phyloP scores from a whole-genome alignment of 495 filamentous ascomycete genomes.

The Penicillium roqueforti region DNA sequence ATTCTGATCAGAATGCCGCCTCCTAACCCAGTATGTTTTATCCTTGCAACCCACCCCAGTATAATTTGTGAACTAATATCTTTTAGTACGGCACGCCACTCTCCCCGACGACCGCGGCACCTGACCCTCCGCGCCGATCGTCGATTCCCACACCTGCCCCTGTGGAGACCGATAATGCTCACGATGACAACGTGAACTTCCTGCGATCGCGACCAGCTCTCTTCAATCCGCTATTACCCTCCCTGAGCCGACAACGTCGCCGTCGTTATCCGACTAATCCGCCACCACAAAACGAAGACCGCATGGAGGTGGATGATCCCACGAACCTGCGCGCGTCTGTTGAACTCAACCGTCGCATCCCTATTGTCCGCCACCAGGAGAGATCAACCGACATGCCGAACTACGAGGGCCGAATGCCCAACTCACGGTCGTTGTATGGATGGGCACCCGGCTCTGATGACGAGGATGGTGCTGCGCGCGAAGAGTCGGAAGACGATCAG shows the following conservation, averaged over 20 bases:
- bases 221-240: conserved; percentile 31
- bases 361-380: conserved; percentile 37
- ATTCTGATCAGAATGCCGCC: conserved; percentile 27
- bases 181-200: conserved; percentile 58
- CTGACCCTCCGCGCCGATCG: conserved; percentile 27
- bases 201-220: conserved; percentile 44
- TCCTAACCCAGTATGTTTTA: conserved; percentile 25
- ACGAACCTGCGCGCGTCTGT: conserved; percentile 29
- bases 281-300: conserved; percentile 32
- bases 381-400: conserved; percentile 28
- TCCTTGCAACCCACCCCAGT: neutral
- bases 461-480: conserved; percentile 39
- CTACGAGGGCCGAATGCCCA: conserved; percentile 49
- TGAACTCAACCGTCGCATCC: conserved; percentile 44
- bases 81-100: conserved; percentile 33
- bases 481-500: conserved; percentile 32
- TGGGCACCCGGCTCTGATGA: conserved; percentile 57
- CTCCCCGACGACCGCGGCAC: conserved; percentile 26
- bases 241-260: conserved; percentile 35
- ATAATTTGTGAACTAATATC: conserved; percentile 1
- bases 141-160: conserved; percentile 43
- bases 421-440: conserved; percentile 51
- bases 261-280: conserved; percentile 29
- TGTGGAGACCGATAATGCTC: conserved; percentile 48
- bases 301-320: conserved; percentile 44